Evolutionary conservation across 257 asterid genomes (phyloP), one percentile per base, ranked within the genome.

Genomic region (Oldenlandia corymbosa): DNA sequence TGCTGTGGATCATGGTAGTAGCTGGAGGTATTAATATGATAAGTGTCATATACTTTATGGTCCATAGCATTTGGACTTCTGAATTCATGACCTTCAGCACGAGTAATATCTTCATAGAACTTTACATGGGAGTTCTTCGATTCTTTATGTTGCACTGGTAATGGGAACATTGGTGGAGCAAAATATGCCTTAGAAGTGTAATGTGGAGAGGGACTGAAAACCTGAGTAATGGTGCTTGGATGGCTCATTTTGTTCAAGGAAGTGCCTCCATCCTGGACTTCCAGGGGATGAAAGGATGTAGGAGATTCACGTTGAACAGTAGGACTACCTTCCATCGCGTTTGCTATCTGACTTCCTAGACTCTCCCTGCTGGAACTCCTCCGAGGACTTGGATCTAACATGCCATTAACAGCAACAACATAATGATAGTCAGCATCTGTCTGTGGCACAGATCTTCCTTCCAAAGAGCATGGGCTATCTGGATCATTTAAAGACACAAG

Each of bases 321-420:
- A 18, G 85, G 80, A 67, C 82, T 74, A 30, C 66, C 39, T 21
- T 77, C 86, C 65, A 73, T 5, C 46, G 61, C 69, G 64, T 60
- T 50, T 34, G 73, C 78, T 68, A 63, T 26, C 28, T 52, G 89
- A 68, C 82, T 82, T 17, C 74, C 78, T 57, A 81, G 60, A 42
- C 89, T 85, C 68, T 85, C 96, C 72, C 84, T 69, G 62, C 96
- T 84, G 7, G 81, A 80, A 76, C 84, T 90, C 78, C 87, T 78
- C n/a, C 57, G 79, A 23, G 49, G 78, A 71, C 76, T 70, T 9
- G 79, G 69, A 18, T 82, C 96, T 59, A 79, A 46, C 78, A 81
- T 79, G 63, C 88, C 82, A 24, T 88, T 91, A 57, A 88, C 88
- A 12, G 95, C 95, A 34, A 75, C 85, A 55, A 84, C 90, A 60